Evolutionary conservation across 139 green algal species (phyloP).

Genomic region (Chlamydomonas sp.): DNA sequence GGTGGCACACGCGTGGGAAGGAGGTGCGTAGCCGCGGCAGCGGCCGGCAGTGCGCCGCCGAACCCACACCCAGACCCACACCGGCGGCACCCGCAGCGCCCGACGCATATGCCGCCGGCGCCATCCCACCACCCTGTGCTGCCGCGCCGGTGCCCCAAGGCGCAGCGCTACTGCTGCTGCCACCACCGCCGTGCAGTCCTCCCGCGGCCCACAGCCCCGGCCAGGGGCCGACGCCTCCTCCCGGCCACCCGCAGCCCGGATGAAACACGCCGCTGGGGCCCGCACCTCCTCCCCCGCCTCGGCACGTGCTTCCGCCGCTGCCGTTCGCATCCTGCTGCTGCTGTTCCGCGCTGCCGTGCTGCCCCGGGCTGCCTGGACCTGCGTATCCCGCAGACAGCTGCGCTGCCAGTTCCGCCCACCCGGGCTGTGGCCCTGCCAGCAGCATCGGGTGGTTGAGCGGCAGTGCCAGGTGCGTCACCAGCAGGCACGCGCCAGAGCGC

Average conservation of each 20-base stretch:
- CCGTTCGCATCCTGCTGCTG: no score
- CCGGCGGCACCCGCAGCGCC: not conserved
- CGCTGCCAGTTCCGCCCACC: not conserved
- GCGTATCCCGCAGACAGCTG: no score
- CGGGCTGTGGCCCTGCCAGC: not conserved
- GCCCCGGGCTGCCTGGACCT: no score
- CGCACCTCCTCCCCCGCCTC: no score
- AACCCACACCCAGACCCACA: not conserved
- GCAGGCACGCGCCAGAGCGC: not conserved
- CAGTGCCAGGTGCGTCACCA: slow-evolving; percentile 14
- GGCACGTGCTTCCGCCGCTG: no score
- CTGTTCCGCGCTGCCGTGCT: no score
- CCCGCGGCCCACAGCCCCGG: no score
- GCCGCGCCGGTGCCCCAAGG: not conserved
- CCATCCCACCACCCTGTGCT: not conserved
- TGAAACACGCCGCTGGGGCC: no score
- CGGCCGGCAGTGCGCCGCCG: not conserved
- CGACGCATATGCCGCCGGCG: not conserved
- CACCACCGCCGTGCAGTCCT: not conserved
- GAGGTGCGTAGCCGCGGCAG: not conserved
- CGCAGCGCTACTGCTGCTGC: not conserved
- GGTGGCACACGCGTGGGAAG: slow-evolving; percentile 7
- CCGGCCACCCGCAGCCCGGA: no score
- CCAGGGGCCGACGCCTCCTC: not conserved
- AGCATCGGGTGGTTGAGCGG: slow-evolving; percentile 36